Evolutionary conservation across 495 filamentous ascomycete genomes (phyloP).

Genomic region (Hypoxylon perforatum): DNA sequence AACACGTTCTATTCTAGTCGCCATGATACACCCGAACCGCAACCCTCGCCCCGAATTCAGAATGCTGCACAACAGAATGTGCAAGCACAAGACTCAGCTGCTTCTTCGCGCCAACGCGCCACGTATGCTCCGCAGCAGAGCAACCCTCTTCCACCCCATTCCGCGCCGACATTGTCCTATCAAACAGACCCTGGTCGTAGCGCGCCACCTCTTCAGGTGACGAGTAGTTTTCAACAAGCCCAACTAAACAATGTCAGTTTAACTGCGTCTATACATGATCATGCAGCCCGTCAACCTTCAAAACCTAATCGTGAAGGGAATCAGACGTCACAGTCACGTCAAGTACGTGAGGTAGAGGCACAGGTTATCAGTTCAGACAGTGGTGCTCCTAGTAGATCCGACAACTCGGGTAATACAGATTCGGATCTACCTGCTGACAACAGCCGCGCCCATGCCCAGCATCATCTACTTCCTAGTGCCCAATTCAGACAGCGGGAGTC

Average conservation of each 20-base stretch:
- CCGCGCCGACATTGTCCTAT: slow-evolving; percentile 17
- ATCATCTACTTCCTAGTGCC: slow-evolving; percentile 49
- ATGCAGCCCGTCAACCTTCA: slow-evolving; percentile 4
- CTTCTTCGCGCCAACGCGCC: slow-evolving; percentile 13
- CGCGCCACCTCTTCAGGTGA: slow-evolving; percentile 14
- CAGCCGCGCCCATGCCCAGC: slow-evolving; percentile 47
- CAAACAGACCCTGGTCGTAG: slow-evolving; percentile 25
- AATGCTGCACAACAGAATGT: slow-evolving; percentile 56
- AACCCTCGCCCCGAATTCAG: slow-evolving; percentile 52
- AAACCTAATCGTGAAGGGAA: slow-evolving; percentile 12
- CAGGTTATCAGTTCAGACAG: slow-evolving; percentile 51
- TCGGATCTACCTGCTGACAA: slow-evolving; percentile 49
- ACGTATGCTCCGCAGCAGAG: slow-evolving; percentile 18
- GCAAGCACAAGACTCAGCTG: slow-evolving; percentile 47
- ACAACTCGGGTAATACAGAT: slow-evolving; percentile 54
- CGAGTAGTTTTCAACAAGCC: slow-evolving; percentile 33
- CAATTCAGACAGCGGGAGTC: slow-evolving; percentile 45
- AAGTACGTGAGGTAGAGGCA: slow-evolving; percentile 35
- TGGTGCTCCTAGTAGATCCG: slow-evolving; percentile 52
- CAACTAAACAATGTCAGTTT: slow-evolving; percentile 13
- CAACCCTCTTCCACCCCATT: slow-evolving; percentile 19
- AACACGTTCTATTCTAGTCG: slow-evolving; percentile 96
- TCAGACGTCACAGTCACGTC: slow-evolving; percentile 10
- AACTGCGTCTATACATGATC: slow-evolving; percentile 14
- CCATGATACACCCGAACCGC: slow-evolving; percentile 61